These are phyloP conservation scores for Phragmites australis DNA, from an alignment of 176 grass and related monocot species.

Conservation along the genomic window DNA sequence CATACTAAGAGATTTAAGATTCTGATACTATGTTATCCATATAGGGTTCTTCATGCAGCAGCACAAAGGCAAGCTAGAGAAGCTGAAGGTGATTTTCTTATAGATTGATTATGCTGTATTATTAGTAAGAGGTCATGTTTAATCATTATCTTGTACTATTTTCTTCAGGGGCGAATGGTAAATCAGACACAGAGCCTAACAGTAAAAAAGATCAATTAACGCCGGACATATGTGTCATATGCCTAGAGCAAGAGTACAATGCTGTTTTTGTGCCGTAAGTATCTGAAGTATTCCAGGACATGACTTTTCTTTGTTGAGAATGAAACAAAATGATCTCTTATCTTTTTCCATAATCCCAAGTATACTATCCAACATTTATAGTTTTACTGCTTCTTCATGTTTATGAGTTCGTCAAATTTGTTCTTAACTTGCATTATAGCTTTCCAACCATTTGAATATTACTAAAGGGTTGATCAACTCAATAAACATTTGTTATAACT, in stretches of 20 bases:
- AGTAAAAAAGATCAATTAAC: conserved; percentile 67
- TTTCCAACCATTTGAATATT: neutral
- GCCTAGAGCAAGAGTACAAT: conserved; percentile 99
- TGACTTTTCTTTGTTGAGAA: conserved; percentile 22
- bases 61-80: conserved; percentile 79
- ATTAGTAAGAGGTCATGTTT: conserved; percentile 9
- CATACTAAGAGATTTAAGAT: conserved; percentile 15
- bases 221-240: conserved; percentile 96
- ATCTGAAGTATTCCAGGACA: conserved; percentile 19
- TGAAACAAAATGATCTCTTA: neutral
- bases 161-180: conserved; percentile 54
- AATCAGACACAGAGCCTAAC: conserved; percentile 49
- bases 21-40: conserved; percentile 29
- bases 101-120: conserved; percentile 25
- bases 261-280: conserved; percentile 99
- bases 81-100: conserved; percentile 77
- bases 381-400: neutral
- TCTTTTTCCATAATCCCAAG: neutral
- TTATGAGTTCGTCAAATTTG: neutral
- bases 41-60: conserved; percentile 84
- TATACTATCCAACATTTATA: neutral
- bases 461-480: neutral
- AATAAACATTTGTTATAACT: neutral
- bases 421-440: neutral
- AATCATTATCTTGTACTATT: conserved; percentile 35